Evolutionary conservation across 805 yeast species (phyloP).

Genomic region (Barnettozyma pratensis): DNA sequence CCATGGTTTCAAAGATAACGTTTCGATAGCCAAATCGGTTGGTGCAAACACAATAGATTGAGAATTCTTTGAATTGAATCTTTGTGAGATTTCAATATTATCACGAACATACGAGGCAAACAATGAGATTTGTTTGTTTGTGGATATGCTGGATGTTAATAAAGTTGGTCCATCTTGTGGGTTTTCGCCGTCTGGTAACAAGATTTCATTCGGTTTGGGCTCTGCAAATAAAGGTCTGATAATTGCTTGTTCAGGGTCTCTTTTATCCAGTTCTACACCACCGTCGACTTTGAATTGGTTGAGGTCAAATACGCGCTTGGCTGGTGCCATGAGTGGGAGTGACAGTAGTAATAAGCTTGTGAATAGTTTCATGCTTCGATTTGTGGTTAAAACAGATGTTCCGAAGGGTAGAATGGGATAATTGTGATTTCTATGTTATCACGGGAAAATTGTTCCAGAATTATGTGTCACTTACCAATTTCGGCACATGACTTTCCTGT

Average conservation of each 20-base stretch:
- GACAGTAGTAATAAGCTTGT: neutral
- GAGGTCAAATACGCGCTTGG: neutral
- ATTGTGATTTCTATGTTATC: too few relatives aligned
- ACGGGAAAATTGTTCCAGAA: too few relatives aligned
- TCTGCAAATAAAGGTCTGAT: slow-evolving; percentile 17
- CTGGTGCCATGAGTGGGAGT: neutral
- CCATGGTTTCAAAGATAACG: slow-evolving; percentile 66
- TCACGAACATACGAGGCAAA: slow-evolving; percentile 72
- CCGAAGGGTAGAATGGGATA: too few relatives aligned
- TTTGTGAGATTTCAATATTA: slow-evolving; percentile 40
- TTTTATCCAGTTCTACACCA: neutral
- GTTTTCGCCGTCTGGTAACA: slow-evolving; percentile 25
- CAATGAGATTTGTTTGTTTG: slow-evolving; percentile 42
- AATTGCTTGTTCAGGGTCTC: neutral
- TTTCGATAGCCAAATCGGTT: slow-evolving; percentile 51
- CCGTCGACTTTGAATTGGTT: neutral
- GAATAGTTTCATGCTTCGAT: neutral
- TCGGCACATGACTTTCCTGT: too few relatives aligned
- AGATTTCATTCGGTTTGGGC: slow-evolving; percentile 11
- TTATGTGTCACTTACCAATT: too few relatives aligned
- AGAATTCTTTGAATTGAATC: slow-evolving; percentile 39
- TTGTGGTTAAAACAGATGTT: too few relatives aligned
- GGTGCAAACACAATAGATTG: slow-evolving; percentile 66
- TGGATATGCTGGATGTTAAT: slow-evolving; percentile 28
- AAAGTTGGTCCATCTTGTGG: slow-evolving; percentile 25